Evolutionary conservation across 2,329 filamentous ascomycete species (phyloP).

Genomic region (Phyllosticta citribraziliensis): DNA sequence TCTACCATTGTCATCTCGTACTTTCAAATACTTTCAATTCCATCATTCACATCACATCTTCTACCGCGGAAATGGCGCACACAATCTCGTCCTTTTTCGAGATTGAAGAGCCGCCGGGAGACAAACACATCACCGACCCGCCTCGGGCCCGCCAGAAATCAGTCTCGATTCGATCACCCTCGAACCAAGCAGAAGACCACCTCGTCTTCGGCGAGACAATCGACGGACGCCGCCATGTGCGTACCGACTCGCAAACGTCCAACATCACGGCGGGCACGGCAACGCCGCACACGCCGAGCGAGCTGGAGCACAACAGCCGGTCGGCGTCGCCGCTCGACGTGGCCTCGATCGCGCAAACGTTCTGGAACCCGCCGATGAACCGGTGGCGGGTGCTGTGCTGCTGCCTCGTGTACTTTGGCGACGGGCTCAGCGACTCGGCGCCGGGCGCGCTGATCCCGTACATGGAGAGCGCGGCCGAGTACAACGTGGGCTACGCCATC

Average conservation of each 20-base stretch:
- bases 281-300: conserved; percentile 18
- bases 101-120: not conserved
- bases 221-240: not conserved
- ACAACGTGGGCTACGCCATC: conserved; percentile 64
- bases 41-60: not conserved
- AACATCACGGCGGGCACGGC: conserved; percentile 11
- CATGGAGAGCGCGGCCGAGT: conserved; percentile 57
- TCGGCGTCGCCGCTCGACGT: conserved; percentile 39
- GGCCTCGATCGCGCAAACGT: conserved; percentile 43
- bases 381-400: conserved; percentile 56
- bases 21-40: not conserved
- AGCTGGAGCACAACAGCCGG: conserved; percentile 44
- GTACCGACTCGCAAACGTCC: not conserved
- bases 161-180: not conserved
- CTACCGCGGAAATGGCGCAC: not conserved
- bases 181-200: conserved; percentile 3
- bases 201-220: conserved; percentile 1
- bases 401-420: conserved; percentile 53
- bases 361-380: conserved; percentile 54
- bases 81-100: not conserved
- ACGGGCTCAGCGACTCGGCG: conserved; percentile 59
- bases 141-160: not conserved
- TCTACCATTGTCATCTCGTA: not conserved
- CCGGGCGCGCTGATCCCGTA: conserved; percentile 73
- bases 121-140: conserved; percentile 1